phyloP scores from a whole-genome alignment of 257 asterid species.

The Capsicum chinense region DNA sequence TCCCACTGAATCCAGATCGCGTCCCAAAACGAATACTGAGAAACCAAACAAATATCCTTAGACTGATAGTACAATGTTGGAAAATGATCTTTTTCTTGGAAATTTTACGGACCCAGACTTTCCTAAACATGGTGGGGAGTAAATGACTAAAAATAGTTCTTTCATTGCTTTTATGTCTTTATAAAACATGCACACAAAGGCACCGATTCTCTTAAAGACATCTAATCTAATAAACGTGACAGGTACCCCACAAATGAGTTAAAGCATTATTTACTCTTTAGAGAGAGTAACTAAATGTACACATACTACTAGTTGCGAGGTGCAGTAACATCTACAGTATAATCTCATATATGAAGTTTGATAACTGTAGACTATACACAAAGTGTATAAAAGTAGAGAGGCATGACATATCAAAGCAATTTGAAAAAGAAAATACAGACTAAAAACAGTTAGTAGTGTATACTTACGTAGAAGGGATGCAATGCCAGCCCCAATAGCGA shows the following conservation, averaged over 20 bases:
- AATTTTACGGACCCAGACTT: not conserved
- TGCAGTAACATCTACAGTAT: no score
- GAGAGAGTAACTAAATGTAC: no score
- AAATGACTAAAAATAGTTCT: not conserved
- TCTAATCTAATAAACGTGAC: not conserved
- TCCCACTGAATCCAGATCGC: not conserved
- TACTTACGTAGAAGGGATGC: conserved; percentile 71
- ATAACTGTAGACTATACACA: no score
- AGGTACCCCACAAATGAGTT: not conserved
- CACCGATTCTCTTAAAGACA: not conserved
- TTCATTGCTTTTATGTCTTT: not conserved
- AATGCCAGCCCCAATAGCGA: conserved; percentile 64
- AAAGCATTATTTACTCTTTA: no score
- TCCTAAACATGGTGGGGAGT: conserved; percentile 1
- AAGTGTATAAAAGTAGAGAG: no score
- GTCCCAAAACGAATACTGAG: not conserved
- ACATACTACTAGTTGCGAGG: no score
- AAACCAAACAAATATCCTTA: not conserved
- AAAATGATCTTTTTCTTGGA: not conserved
- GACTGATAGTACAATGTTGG: not conserved
- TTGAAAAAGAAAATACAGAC: not conserved
- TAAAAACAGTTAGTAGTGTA: not conserved
- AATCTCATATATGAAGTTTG: no score
- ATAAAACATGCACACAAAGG: conserved; percentile 17
- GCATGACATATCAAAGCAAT: not conserved